Evolutionary conservation across 805 yeast genomes (phyloP).

Genomic region (Ogataea parapolymorpha): DNA sequence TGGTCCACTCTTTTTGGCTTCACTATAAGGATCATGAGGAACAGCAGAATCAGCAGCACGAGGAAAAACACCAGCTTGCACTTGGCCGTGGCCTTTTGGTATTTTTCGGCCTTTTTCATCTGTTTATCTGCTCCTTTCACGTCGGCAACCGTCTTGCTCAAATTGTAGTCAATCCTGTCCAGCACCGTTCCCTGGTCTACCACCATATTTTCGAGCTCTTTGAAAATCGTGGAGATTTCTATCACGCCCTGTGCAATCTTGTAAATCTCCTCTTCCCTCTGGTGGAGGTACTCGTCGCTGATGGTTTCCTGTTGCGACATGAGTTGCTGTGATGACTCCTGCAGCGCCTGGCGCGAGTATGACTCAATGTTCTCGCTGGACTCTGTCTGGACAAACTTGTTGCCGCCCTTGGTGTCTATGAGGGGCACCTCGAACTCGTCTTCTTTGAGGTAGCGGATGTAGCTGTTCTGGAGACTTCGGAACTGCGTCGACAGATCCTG

Average conservation of each 20-base stretch:
- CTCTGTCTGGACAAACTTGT: constrained; percentile 31
- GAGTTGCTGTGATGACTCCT: constrained; percentile 42
- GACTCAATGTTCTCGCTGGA: constrained; percentile 42
- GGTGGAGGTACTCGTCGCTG: constrained; percentile 47
- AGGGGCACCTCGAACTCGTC: constrained; percentile 57
- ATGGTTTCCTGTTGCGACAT: constrained; percentile 34
- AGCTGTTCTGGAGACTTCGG: constrained; percentile 84
- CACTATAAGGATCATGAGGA: constrained; percentile 66
- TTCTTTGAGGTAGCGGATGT: constrained; percentile 76
- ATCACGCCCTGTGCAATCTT: constrained; percentile 91
- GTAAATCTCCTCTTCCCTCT: constrained; percentile 85
- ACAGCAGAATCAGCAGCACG: constrained; percentile 64
- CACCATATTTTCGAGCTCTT: constrained; percentile 86
- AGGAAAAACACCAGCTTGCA: constrained; percentile 82
- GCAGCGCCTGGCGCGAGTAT: constrained; percentile 52
- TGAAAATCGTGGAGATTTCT: constrained; percentile 89
- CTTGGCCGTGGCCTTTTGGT: constrained; percentile 86
- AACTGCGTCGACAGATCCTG: constrained; percentile 77
- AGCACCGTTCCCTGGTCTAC: constrained; percentile 94
- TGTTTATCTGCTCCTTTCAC: constrained; percentile 77
- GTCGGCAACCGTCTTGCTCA: constrained; percentile 74
- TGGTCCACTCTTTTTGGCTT: constrained; percentile 46
- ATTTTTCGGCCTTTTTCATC: constrained; percentile 66
- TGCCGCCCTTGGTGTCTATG: constrained; percentile 3
- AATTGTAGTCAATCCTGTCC: constrained; percentile 90